phyloP scores from a whole-genome alignment of 345 rosid species.

The Bruguiera gymnorhiza region DNA sequence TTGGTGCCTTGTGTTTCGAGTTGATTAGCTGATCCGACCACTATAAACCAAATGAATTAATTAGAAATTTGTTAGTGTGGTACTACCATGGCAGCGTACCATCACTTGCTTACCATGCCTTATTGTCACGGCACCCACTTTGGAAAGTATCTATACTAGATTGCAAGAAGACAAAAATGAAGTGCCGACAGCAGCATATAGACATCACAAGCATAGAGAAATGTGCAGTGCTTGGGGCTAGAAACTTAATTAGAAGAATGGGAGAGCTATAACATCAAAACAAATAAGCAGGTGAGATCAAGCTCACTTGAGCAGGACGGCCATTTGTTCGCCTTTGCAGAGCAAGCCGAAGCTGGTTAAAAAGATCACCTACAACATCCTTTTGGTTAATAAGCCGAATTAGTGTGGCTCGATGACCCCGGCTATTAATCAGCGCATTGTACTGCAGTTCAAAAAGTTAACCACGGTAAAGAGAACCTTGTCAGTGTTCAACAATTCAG shows the following conservation, averaged over 20 bases:
- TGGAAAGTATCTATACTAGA: background rate
- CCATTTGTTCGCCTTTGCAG: constrained; percentile 67
- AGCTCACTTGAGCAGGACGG: constrained; percentile 89
- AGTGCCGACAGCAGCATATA: background rate
- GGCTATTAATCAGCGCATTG: constrained; percentile 72
- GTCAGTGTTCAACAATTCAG: constrained; percentile 7
- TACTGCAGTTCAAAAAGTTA: constrained; percentile 48
- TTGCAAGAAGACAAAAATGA: background rate
- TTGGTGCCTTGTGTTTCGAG: no score
- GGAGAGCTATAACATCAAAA: background rate
- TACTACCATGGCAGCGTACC: no score
- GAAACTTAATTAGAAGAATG: constrained; percentile 1
- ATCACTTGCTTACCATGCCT: background rate
- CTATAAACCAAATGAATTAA: no score
- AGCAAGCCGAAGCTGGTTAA: constrained; percentile 89
- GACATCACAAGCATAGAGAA: background rate
- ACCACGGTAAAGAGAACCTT: constrained; percentile 2
- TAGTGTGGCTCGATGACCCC: constrained; percentile 54
- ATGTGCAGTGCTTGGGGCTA: background rate
- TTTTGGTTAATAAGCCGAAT: constrained; percentile 86
- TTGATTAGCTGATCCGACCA: no score
- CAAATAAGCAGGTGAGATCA: constrained; percentile 16
- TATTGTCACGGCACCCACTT: background rate
- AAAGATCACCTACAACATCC: constrained; percentile 86
- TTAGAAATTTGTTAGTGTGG: no score